Conservation (phyloP, 495 filamentous ascomycete genomes). For the Haplographium delicatum region DNA sequence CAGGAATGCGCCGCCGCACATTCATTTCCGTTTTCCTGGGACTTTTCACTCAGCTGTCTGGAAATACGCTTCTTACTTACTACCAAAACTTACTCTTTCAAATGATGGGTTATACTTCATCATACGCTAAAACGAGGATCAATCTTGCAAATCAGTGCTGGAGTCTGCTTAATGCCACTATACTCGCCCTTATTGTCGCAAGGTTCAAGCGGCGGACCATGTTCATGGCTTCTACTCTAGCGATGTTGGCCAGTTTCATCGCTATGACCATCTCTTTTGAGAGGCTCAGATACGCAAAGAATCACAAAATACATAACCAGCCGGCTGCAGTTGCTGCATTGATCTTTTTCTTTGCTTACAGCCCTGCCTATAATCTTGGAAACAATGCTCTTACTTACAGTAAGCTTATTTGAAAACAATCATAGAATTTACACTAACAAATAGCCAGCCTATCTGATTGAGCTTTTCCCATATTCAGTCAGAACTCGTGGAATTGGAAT, state of each 20-base stretch:
- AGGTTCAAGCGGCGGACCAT: conserved; percentile 52
- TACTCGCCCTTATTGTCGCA: conserved; percentile 48
- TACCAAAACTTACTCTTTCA: conserved; percentile 13
- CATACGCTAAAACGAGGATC: conserved; percentile 8
- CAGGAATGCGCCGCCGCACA: conserved; percentile 45
- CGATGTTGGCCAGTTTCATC: conserved; percentile 46
- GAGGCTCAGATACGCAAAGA: conserved; percentile 14
- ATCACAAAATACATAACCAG: conserved; percentile 27
- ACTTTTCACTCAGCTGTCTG: conserved; percentile 47
- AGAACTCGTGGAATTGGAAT: conserved; percentile 56
- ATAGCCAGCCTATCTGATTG: conserved; percentile 50
- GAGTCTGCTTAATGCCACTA: conserved; percentile 48
- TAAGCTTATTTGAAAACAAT: conserved; percentile 23
- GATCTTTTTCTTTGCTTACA: conserved; percentile 58
- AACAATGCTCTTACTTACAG: conserved; percentile 58
- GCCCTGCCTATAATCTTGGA: conserved; percentile 59
- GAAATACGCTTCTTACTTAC: conserved; percentile 45
- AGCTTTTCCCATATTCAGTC: conserved; percentile 58
- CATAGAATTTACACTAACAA: neutral
- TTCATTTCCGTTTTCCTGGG: conserved; percentile 45
- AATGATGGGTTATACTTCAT: conserved; percentile 12
- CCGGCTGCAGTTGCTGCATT: conserved; percentile 23
- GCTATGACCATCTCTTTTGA: conserved; percentile 46
- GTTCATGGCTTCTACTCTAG: conserved; percentile 43
- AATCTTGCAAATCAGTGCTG: conserved; percentile 44